Base-by-base conservation (phyloP, 2,329 filamentous ascomycete species). In the Zymoseptoria passerinii region DNA sequence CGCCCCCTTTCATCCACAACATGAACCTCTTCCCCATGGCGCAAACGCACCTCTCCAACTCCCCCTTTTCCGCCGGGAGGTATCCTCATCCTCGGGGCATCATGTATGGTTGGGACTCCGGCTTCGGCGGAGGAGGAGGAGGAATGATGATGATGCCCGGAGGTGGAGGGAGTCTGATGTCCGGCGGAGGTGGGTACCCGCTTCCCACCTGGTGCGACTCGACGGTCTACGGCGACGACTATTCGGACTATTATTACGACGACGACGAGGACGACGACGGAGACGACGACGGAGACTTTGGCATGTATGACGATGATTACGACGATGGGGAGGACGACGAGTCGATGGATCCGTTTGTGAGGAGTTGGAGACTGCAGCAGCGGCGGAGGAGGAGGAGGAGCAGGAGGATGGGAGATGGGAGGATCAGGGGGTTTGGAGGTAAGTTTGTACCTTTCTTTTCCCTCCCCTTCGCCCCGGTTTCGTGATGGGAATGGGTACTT, bases 11-110 rank as follows among this genome's bases (percentile, higher is more conserved):
- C n/a, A 55, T 60, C 16, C 63, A 65, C 48, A 55, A 61, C 40
- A 63, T 65, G 57, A 65, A 65, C 52, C 58, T 60, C 51, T 54
- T 65, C 28, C 19, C 28, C 19, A 61, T 63, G 58, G 61, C 52
- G 13, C 35, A 28, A 10, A 56, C 58, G 18, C 56, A 59, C 3
- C 52, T 62, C 40, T 28, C 44, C 18, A 44, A 48, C 23, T 52
- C 54, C 8, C 57, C 55, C 4, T 66, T 58, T 29, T 60, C 56
- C 10, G 63, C 64, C 10, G 61, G 62, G 8, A 53, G 57, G 19
- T 64, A 66, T 48, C 62, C 62, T 8, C 59, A 52, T 28, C 62
- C 62, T 2, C 58, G 57, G 23, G 20, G 27, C 5, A 52, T 52
- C 5, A 52, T 52, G 50, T 27, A 7, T 28, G 50, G 20, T 3